Evolutionary conservation across 208 protist genomes (phyloP).

Genomic region (Strigomonas culicis): DNA sequence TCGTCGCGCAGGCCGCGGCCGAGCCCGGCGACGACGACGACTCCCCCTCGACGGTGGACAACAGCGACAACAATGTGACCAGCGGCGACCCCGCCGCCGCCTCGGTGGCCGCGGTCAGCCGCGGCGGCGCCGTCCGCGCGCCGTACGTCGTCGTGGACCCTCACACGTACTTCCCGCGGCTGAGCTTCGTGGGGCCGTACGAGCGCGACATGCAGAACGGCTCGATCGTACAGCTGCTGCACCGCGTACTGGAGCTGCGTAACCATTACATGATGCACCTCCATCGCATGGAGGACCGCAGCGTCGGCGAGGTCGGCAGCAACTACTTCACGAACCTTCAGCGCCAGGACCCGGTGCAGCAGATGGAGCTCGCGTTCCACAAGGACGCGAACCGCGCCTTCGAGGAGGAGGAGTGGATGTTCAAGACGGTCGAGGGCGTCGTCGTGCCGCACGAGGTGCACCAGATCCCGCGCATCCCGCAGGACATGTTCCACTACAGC

Average conservation of each 20-base stretch:
- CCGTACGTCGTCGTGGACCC: slow-evolving; percentile 71
- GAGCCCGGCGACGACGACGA: not conserved
- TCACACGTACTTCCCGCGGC: slow-evolving; percentile 58
- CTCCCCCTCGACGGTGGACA: not conserved
- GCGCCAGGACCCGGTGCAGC: slow-evolving; percentile 9
- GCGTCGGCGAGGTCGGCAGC: slow-evolving; percentile 2
- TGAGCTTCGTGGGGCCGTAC: slow-evolving; percentile 50
- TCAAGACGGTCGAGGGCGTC: slow-evolving; percentile 87
- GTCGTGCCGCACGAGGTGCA: slow-evolving; percentile 87
- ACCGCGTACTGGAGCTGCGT: slow-evolving; percentile 73
- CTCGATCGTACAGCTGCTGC: slow-evolving; percentile 53
- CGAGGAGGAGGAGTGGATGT: slow-evolving; percentile 90
- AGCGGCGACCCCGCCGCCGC: not conserved
- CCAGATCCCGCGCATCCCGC: slow-evolving; percentile 84
- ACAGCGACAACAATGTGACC: not conserved
- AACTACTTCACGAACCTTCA: slow-evolving; percentile 1
- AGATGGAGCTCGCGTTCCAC: slow-evolving; percentile 22
- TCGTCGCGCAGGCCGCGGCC: not conserved
- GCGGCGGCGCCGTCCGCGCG: slow-evolving; percentile 8
- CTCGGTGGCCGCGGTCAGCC: not conserved
- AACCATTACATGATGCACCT: slow-evolving; percentile 44
- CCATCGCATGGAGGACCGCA: slow-evolving; percentile 17
- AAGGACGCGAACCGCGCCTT: slow-evolving; percentile 40
- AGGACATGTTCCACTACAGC: slow-evolving; percentile 83
- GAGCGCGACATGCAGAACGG: slow-evolving; percentile 69